Evolutionary conservation across 495 filamentous ascomycete species (phyloP).

Genomic region (Podospora didyma): DNA sequence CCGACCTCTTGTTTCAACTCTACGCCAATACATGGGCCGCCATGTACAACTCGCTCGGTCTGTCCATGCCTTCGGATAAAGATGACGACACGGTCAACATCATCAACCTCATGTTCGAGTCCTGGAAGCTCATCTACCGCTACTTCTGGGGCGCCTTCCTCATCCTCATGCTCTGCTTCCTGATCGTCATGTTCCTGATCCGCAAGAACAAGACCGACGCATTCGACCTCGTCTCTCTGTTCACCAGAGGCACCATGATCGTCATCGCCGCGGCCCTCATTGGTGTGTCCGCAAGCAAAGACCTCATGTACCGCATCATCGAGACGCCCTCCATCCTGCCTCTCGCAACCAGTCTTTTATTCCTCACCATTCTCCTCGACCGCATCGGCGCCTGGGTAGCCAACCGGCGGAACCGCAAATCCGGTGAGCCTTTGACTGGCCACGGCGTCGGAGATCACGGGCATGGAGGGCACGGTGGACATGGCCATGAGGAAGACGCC

Average conservation of each 20-base stretch:
- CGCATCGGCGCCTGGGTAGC: constrained; percentile 15
- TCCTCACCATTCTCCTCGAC: constrained; percentile 17
- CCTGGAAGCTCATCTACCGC: constrained; percentile 22
- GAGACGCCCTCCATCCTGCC: constrained; percentile 13
- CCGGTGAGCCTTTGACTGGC: constrained; percentile 11
- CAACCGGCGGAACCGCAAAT: constrained; percentile 15
- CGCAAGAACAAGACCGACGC: constrained; percentile 18
- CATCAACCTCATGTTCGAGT: constrained; percentile 16
- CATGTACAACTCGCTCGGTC: constrained; percentile 16
- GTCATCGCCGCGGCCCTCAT: constrained; percentile 4
- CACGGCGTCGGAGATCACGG: not conserved
- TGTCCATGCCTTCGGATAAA: constrained; percentile 8
- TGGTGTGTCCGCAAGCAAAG: constrained; percentile 7
- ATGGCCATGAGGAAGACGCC: not conserved
- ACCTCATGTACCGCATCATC: constrained; percentile 16
- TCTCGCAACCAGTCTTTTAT: constrained; percentile 7
- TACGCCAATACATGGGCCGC: constrained; percentile 5
- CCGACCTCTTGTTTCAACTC: not conserved
- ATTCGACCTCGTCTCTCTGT: constrained; percentile 10
- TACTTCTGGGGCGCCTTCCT: constrained; percentile 20
- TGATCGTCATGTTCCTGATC: constrained; percentile 16
- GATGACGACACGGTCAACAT: not conserved
- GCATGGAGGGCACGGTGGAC: not conserved
- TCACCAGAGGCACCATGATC: constrained; percentile 6
- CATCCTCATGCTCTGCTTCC: constrained; percentile 16